phyloP scores from a whole-genome alignment of 2,329 filamentous ascomycete species.

The Colletotrichum tropicicola region DNA sequence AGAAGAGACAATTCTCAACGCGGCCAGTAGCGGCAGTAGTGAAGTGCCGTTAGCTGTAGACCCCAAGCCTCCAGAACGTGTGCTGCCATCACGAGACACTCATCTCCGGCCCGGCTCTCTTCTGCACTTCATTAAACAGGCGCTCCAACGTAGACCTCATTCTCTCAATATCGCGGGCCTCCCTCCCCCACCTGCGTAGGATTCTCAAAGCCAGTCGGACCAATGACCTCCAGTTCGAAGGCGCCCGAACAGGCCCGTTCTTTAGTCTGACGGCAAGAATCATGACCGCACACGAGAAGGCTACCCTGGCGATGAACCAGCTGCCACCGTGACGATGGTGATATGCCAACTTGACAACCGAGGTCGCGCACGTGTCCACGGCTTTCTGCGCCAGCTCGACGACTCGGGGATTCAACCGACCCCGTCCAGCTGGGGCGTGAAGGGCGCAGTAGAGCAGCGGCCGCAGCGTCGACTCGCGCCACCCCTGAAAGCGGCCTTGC shows the following conservation, averaged over 20 bases:
- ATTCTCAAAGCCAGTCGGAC: background rate
- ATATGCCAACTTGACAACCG: slow-evolving; percentile 9
- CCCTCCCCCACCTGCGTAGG: background rate
- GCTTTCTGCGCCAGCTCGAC: slow-evolving; percentile 22
- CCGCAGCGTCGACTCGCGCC: slow-evolving; percentile 29
- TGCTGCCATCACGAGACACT: too few species aligned
- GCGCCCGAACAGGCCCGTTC: background rate
- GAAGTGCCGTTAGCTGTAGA: too few species aligned
- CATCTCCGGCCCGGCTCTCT: background rate
- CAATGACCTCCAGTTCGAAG: background rate
- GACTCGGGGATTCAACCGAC: background rate
- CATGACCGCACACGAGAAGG: slow-evolving; percentile 14
- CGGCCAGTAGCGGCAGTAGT: too few species aligned
- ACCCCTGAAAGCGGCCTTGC: slow-evolving; percentile 23
- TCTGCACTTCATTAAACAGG: background rate
- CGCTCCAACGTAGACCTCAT: slow-evolving; percentile 7
- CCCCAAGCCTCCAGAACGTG: too few species aligned
- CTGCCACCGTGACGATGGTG: slow-evolving; percentile 29
- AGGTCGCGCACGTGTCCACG: slow-evolving; percentile 15
- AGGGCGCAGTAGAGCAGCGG: slow-evolving; percentile 29
- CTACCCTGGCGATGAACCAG: slow-evolving; percentile 24
- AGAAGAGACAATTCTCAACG: too few species aligned
- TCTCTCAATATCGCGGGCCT: background rate
- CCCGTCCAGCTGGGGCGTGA: background rate
- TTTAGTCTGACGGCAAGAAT: slow-evolving; percentile 15